Base-by-base conservation (phyloP, 495 filamentous ascomycete genomes). In the Sordaria brevicollis region DNA sequence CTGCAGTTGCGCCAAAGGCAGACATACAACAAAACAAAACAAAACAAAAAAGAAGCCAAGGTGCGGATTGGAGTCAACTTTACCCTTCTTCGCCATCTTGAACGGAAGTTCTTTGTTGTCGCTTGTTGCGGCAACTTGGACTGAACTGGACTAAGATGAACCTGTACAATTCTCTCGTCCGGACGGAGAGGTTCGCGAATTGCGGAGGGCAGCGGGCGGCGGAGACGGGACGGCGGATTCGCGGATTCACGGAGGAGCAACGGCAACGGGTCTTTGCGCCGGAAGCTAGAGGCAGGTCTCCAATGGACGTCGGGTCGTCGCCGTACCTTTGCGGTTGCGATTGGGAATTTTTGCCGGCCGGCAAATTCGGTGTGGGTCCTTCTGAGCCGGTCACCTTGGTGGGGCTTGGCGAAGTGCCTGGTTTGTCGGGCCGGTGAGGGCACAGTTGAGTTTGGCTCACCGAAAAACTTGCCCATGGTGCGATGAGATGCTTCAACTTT, bases 71-170 rank as follows among this genome's bases (percentile, higher is more conserved):
- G 10, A 15, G 35, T 31, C 15, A 15, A 43, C 65, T n/a, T 10
- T 79, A 86, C 85, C 78, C 81, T 87, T 87, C 76, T 86, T 87
- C 34, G 84, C 85, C 85, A 87, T 87, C 70, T 76, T 81, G 75
- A 65, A 67, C 62, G n/a, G n/a, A n/a, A 67, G 38, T 21, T 62
- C 25, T 34, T 71, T 43, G 34, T 36, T 31, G 39, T 67, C 36
- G 38, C 43, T 33, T n/a, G 39, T 36, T 35, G 35, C 68, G 31
- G 38, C 35, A 33, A 41, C 37, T 54, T 69, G 49, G 33, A 35
- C 39, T 37, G 67, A 21, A 54, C 62, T n/a, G n/a, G n/a, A n/a
- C n/a, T n/a, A n/a, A n/a, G n/a, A n/a, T n/a, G n/a, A n/a, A n/a
- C n/a, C n/a, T n/a, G n/a, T n/a, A n/a, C n/a, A n/a, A n/a, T n/a